phyloP scores from a whole-genome alignment of 208 protist genomes.

The Lotmaria passim region DNA sequence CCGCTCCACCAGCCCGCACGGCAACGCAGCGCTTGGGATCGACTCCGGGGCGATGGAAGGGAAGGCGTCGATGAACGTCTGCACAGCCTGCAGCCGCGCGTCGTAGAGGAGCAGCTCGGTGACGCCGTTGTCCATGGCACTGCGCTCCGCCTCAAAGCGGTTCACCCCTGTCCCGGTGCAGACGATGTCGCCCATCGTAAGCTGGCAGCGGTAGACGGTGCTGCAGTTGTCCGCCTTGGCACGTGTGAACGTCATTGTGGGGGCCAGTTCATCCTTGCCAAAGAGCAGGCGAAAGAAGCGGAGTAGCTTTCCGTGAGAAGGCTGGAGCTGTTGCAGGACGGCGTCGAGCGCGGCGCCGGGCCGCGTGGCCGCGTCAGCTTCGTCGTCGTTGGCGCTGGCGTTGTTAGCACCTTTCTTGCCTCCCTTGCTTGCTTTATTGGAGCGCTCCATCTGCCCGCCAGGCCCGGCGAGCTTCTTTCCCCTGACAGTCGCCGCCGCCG shows the following conservation, averaged over 20 bases:
- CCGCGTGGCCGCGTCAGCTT: not conserved
- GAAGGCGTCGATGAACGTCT: conserved; percentile 55
- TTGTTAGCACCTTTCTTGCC: too few species aligned
- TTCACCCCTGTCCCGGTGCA: conserved; percentile 70
- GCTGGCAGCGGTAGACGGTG: conserved; percentile 43
- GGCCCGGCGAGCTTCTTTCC: not conserved
- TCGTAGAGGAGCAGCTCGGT: conserved; percentile 72
- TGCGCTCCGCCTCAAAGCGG: conserved; percentile 76
- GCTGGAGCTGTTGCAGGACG: conserved; percentile 45
- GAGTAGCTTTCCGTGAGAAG: conserved; percentile 48
- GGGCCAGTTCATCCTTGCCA: conserved; percentile 16
- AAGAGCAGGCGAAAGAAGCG: conserved; percentile 55
- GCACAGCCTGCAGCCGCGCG: conserved; percentile 55
- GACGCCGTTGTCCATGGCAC: conserved; percentile 53
- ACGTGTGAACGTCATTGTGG: conserved; percentile 37
- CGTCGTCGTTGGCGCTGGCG: too few species aligned
- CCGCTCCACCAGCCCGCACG: conserved; percentile 27
- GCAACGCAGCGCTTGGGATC: conserved; percentile 51
- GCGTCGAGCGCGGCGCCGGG: conserved; percentile 34
- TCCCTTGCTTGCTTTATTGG: not conserved
- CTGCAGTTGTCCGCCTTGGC: conserved; percentile 9
- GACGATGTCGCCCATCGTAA: conserved; percentile 47
- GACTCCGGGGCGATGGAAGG: conserved; percentile 46
- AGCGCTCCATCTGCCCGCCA: too few species aligned
- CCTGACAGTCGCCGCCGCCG: not conserved